phyloP scores from a whole-genome alignment of 768 basidiomycete genomes.

The Kwoniella bestiolae region DNA sequence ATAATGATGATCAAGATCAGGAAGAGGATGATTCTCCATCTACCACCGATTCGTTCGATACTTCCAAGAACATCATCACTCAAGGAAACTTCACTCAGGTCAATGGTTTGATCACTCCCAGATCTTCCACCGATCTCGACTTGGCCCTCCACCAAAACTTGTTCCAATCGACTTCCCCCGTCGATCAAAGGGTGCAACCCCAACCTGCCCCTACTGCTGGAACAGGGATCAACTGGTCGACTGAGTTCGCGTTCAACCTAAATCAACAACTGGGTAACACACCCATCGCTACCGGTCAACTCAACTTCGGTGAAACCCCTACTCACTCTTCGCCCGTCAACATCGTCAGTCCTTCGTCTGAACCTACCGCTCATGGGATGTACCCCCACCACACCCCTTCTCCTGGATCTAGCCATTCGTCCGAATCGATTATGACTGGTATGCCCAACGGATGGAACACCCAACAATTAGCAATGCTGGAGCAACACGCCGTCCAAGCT shows the following conservation, averaged over 20 bases:
- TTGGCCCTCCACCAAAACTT: conserved; percentile 13
- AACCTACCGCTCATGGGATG: background rate
- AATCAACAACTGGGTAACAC: conserved; percentile 1
- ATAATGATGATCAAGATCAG: conserved; percentile 40
- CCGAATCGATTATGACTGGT: no score
- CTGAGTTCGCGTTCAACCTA: conserved; percentile 35
- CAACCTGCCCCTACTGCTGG: background rate
- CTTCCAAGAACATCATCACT: conserved; percentile 1
- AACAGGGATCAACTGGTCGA: conserved; percentile 39
- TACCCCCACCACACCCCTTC: conserved; percentile 38
- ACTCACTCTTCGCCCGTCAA: conserved; percentile 4
- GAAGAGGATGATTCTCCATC: conserved; percentile 9
- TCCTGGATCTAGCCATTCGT: conserved; percentile 28
- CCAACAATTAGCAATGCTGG: conserved; percentile 30
- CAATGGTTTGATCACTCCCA: conserved; percentile 39
- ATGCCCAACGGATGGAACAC: conserved; percentile 19
- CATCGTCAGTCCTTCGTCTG: conserved; percentile 29
- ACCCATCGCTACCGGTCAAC: background rate
- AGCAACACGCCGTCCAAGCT: conserved; percentile 31
- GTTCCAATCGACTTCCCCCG: conserved; percentile 6
- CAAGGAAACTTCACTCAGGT: conserved; percentile 11
- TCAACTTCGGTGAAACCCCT: background rate
- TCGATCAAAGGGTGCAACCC: background rate
- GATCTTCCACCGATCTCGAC: conserved; percentile 38
- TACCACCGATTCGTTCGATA: conserved; percentile 5